Evolutionary conservation across 1,284 basidiomycete genomes (phyloP).

Genomic region (Fomitopsis pinicola): DNA sequence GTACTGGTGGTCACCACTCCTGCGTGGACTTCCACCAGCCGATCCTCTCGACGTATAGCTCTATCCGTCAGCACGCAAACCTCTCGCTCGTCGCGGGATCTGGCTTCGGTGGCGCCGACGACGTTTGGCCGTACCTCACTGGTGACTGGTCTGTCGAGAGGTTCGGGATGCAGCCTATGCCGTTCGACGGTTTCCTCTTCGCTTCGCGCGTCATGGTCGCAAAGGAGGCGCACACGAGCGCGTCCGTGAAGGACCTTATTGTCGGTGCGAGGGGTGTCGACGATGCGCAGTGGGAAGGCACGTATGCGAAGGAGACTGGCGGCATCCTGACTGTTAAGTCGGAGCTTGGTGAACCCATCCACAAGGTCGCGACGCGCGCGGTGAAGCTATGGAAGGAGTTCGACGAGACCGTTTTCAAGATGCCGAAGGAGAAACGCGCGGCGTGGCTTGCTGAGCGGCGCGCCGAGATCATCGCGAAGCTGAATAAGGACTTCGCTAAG

Average conservation of each 20-base stretch:
- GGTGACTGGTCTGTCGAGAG: conserved; percentile 89
- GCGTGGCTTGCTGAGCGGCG: conserved; percentile 87
- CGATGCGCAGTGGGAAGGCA: conserved; percentile 92
- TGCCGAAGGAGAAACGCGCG: conserved; percentile 91
- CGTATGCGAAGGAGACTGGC: conserved; percentile 92
- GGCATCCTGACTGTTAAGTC: conserved; percentile 96
- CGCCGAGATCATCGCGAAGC: conserved; percentile 85
- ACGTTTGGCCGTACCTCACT: conserved; percentile 95
- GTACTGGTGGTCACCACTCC: conserved; percentile 98
- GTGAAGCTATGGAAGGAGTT: conserved; percentile 99
- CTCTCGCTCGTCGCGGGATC: conserved; percentile 93
- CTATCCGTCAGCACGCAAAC: conserved; percentile 88
- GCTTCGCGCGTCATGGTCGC: conserved; percentile 97
- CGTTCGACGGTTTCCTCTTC: conserved; percentile 96
- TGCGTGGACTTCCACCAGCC: conserved; percentile 99
- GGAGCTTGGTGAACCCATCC: conserved; percentile 97
- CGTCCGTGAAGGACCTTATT: conserved; percentile 95
- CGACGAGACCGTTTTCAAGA: conserved; percentile 92
- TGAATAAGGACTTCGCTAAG: conserved; percentile 96
- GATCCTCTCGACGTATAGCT: conserved; percentile 84
- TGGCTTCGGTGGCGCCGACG: conserved; percentile 93
- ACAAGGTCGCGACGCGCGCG: conserved; percentile 96
- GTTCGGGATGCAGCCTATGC: conserved; percentile 94
- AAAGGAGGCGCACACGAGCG: conserved; percentile 94
- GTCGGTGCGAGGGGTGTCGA: conserved; percentile 92